Conservation (phyloP, 2,329 filamentous ascomycete genomes). For the Volutella citrinella region DNA sequence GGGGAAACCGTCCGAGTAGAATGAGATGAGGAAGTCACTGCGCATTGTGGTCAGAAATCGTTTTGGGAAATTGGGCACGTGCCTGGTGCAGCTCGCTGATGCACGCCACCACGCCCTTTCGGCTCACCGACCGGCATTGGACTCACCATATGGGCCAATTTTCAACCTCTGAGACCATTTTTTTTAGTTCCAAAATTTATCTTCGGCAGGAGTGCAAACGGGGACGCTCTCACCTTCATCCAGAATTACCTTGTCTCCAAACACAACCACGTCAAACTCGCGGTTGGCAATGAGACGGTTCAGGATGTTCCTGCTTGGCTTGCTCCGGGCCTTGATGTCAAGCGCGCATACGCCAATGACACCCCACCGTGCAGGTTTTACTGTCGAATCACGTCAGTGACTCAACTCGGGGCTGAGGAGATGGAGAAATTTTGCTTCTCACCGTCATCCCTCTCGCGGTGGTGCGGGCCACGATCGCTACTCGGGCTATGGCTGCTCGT, state of each 20-base stretch:
- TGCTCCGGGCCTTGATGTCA: constrained; percentile 93
- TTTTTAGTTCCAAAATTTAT: too few species aligned
- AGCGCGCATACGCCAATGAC: constrained; percentile 92
- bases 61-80: constrained; percentile 21
- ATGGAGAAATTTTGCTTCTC: too few species aligned
- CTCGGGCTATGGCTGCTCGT: constrained; percentile 78
- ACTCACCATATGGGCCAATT: constrained; percentile 87
- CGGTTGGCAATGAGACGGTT: constrained; percentile 86
- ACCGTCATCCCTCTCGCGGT: constrained; percentile 57
- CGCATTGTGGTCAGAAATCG: constrained; percentile 16
- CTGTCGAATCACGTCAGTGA: constrained; percentile 31
- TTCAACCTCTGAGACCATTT: constrained; percentile 62
- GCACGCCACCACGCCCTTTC: constrained; percentile 30
- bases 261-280: constrained; percentile 95
- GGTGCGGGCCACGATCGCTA: constrained; percentile 59
- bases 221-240: constrained; percentile 82
- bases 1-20: constrained; percentile 97
- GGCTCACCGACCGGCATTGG: constrained; percentile 29
- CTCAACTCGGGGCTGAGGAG: not conserved
- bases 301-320: constrained; percentile 93
- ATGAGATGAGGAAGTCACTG: constrained; percentile 91
- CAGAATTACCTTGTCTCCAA: constrained; percentile 97
- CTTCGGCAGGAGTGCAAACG: too few species aligned
- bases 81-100: constrained; percentile 21
- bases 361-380: constrained; percentile 58